Percentiles rank a stretch among this genome's conserved stretches.
Evolutionary conservation across 805 yeast genomes (phyloP).

Genomic region (Kodamaea neixiangensis): DNA sequence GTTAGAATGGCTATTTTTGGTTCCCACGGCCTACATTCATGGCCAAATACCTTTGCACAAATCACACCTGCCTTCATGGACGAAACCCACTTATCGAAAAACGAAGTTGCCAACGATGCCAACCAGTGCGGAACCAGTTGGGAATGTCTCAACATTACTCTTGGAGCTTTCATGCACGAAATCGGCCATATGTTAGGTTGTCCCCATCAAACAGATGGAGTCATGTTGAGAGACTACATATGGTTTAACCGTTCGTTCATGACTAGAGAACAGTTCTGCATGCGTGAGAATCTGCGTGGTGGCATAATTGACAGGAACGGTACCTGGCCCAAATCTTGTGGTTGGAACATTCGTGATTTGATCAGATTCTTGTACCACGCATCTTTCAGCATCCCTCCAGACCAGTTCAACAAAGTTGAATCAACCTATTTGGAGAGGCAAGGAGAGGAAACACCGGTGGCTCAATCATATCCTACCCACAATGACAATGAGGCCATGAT

Average conservation of each 20-base stretch:
- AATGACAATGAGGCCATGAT: conserved; percentile 32
- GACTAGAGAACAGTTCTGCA: conserved; percentile 63
- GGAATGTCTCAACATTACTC: conserved; percentile 84
- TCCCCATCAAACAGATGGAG: conserved; percentile 88
- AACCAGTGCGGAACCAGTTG: conserved; percentile 83
- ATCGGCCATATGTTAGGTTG: conserved; percentile 90
- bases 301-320: conserved; percentile 46
- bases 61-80: conserved; percentile 71
- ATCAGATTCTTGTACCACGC: conserved; percentile 80
- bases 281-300: conserved; percentile 52
- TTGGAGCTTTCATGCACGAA: conserved; percentile 96
- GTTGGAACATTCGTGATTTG: conserved; percentile 84
- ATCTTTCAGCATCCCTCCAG: conserved; percentile 71
- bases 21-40: conserved; percentile 85
- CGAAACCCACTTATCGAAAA: conserved; percentile 57
- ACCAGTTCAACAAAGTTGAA: conserved; percentile 42
- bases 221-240: conserved; percentile 86
- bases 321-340: conserved; percentile 61
- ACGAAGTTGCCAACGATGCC: conserved; percentile 88
- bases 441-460: not conserved
- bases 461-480: conserved; percentile 21
- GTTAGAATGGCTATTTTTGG: conserved; percentile 89
- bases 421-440: conserved; percentile 25
- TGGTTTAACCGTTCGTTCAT: conserved; percentile 79
- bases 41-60: conserved; percentile 85